Evolutionary conservation across 2,329 filamentous ascomycete genomes (phyloP).

Genomic region (Cladosporium sp.): DNA sequence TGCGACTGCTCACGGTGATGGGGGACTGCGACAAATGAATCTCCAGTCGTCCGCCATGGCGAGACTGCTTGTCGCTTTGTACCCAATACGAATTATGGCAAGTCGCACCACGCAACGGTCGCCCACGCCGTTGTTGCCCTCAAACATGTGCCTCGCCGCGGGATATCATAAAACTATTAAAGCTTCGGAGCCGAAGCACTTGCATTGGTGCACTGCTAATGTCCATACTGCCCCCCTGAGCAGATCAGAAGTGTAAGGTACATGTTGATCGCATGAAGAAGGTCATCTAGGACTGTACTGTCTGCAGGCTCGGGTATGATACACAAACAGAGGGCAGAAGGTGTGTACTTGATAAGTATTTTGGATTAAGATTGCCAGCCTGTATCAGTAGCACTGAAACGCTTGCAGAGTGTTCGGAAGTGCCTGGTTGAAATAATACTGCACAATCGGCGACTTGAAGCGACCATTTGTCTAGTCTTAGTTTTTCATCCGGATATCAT

Average conservation of each 20-base stretch:
- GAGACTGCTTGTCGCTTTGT: neutral
- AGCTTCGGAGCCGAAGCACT: neutral
- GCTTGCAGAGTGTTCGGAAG: neutral
- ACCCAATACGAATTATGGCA: neutral
- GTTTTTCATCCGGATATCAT: neutral
- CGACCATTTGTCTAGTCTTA: neutral
- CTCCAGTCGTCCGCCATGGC: neutral
- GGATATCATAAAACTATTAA: neutral
- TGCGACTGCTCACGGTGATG: neutral
- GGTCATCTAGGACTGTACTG: neutral
- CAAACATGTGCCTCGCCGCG: neutral
- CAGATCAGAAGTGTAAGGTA: neutral
- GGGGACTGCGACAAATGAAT: neutral
- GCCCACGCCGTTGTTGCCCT: neutral
- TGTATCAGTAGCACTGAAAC: neutral
- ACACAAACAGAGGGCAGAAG: neutral
- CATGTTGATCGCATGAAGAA: neutral
- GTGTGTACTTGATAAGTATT: neutral
- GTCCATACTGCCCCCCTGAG: neutral
- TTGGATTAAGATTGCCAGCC: neutral
- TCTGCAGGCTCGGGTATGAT: neutral
- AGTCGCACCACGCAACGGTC: neutral
- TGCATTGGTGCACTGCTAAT: neutral
- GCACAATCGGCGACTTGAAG: neutral
- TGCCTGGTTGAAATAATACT: neutral